Base-by-base conservation (phyloP, 805 yeast species). In the Suhomyces vadensis region DNA sequence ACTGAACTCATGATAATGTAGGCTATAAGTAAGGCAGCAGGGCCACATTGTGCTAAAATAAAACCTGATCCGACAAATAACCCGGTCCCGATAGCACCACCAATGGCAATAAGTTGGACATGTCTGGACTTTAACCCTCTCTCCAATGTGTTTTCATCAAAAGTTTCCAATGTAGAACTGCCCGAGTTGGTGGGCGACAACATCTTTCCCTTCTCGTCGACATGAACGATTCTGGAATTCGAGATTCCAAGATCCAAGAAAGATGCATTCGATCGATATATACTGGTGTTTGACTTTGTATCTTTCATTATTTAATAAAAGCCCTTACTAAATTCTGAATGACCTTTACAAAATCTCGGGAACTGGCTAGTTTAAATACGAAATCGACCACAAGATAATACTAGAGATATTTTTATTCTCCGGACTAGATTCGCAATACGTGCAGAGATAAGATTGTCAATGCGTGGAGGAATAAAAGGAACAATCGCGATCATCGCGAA, bases 1-100 rank as follows among this genome's bases (percentile, higher is more conserved):
- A 57, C 39, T 1, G 49, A 8, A 11, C 57, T 44, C 53, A 61
- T 54, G 36, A 61, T 43, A 11, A 52, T 22, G 49, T 55, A 58
- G 8, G 54, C 43, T 27, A 52, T 24, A 10, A 56, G 41, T 35
- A 55, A 47, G 2, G 53, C 43, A 5, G 47, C 56, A 6, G 57
- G 63, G 3, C 59, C 61, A 39, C 56, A 55, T 5, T 29, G 29
- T 22, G 52, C 40, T 19, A 55, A 41, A 26, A 58, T 53, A n/a
- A 57, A 51, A 9, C 64, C 64, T 17, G 63, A 58, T n/a, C 61
- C 61, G 26, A 64, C 52, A 41, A 55, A 58, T 13, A 58, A 41
- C 8, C 62, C 61, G 1, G 62, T 56, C 3, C 60, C 60, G 24
- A 56, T 52, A 13, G 51, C 55, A 35, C 57, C 58, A 6, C 53